phyloP scores from a whole-genome alignment of 2,329 filamentous ascomycete genomes.

The Metarhizium humberi region DNA sequence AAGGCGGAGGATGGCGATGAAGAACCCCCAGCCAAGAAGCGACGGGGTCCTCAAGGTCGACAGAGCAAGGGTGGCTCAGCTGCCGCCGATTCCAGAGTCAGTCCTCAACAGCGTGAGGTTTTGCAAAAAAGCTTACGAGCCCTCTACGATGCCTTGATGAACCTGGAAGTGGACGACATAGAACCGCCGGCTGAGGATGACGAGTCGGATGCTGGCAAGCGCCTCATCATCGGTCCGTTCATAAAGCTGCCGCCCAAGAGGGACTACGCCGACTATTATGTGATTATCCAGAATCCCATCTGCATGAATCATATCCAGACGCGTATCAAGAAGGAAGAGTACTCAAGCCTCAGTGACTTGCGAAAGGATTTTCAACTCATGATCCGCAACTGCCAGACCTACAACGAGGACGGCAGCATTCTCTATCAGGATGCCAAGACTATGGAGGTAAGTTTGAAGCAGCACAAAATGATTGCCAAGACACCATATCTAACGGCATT shows the following conservation, averaged over 20 bases:
- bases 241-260: slow-evolving; percentile 82
- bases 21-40: slow-evolving; percentile 70
- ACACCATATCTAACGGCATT: slow-evolving; percentile 21
- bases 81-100: slow-evolving; percentile 38
- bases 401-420: slow-evolving; percentile 92
- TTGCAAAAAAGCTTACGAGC: slow-evolving; percentile 71
- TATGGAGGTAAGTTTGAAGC: slow-evolving; percentile 63
- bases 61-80: slow-evolving; percentile 46
- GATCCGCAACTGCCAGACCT: slow-evolving; percentile 85
- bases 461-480: neutral
- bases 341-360: slow-evolving; percentile 72
- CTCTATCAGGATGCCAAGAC: slow-evolving; percentile 86
- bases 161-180: slow-evolving; percentile 69
- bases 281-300: slow-evolving; percentile 86
- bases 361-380: slow-evolving; percentile 73
- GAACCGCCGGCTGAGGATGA: slow-evolving; percentile 47
- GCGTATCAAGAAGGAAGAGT: slow-evolving; percentile 94
- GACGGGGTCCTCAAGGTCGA: slow-evolving; percentile 60
- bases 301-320: slow-evolving; percentile 92
- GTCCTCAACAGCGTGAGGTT: slow-evolving; percentile 59
- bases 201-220: slow-evolving; percentile 51
- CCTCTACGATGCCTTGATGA: slow-evolving; percentile 73
- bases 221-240: slow-evolving; percentile 88
- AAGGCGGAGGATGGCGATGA: slow-evolving; percentile 75
- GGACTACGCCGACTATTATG: slow-evolving; percentile 90